Percentiles rank a stretch among this genome's conserved stretches.
Evolutionary conservation across 495 filamentous ascomycete genomes (phyloP).

Genomic region (Echria macrotheca): DNA sequence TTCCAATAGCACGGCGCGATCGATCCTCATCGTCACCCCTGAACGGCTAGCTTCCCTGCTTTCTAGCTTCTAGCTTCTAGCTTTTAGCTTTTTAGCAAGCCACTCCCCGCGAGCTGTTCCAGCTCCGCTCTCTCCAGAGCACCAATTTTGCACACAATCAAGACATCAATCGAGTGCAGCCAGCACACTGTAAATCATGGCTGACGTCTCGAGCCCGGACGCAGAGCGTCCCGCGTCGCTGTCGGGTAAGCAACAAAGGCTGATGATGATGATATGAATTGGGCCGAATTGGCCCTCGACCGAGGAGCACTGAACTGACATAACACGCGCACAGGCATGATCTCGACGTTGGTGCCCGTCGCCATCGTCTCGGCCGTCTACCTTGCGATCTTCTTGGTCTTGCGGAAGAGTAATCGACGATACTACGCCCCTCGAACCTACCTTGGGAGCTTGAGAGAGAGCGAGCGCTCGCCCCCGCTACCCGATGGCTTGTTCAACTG

Average conservation of each 20-base stretch:
- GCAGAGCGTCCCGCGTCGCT: conserved; percentile 13
- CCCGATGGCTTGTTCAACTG: conserved; percentile 70
- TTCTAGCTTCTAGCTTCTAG: background rate
- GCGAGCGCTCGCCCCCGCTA: conserved; percentile 62
- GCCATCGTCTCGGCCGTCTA: conserved; percentile 59
- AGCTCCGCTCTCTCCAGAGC: background rate
- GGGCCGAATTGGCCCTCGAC: too few species aligned
- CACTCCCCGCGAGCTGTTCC: too few species aligned
- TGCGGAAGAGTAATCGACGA: conserved; percentile 65
- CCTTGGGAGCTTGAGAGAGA: conserved; percentile 63
- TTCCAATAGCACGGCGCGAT: conserved; percentile 3
- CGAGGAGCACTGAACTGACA: background rate
- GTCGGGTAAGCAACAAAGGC: conserved; percentile 21
- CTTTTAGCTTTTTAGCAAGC: too few species aligned
- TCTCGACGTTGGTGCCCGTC: conserved; percentile 69
- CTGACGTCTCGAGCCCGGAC: background rate
- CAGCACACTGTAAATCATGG: background rate
- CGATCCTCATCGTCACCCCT: background rate
- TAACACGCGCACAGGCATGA: conserved; percentile 35
- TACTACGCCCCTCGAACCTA: conserved; percentile 89
- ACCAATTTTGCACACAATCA: background rate
- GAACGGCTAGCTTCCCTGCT: conserved; percentile 11
- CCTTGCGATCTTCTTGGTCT: conserved; percentile 65
- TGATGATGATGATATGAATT: too few species aligned
- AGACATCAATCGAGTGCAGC: background rate